A percentile compares a stretch with the other conserved stretches of the same genome.
phyloP scores from a whole-genome alignment of 2,329 filamentous ascomycete genomes.

The Alternaria gaisen region DNA sequence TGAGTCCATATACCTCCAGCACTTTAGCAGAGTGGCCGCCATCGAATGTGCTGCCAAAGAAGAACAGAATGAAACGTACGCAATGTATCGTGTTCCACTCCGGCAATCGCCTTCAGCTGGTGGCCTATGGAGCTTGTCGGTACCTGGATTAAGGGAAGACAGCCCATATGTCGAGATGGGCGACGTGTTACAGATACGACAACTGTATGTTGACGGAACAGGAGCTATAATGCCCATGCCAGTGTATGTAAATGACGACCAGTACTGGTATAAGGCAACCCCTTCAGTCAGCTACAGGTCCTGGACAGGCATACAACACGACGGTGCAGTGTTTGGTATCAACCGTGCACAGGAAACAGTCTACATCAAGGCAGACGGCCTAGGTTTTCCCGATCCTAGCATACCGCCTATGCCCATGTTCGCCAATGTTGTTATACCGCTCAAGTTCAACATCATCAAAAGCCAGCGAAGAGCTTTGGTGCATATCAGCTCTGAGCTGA shows the following conservation, averaged over 20 bases:
- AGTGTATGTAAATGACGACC: neutral
- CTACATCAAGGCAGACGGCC: constrained; percentile 29
- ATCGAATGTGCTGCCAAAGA: constrained; percentile 29
- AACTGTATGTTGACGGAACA: constrained; percentile 30
- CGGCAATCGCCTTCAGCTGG: neutral
- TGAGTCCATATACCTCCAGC: constrained; percentile 24
- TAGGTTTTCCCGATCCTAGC: constrained; percentile 9
- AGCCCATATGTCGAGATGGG: constrained; percentile 44
- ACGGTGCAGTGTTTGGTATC: constrained; percentile 33
- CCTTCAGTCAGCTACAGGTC: neutral
- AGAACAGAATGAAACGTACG: constrained; percentile 27
- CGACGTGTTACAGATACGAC: constrained; percentile 44
- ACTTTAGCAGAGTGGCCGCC: constrained; percentile 23
- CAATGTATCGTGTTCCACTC: constrained; percentile 31
- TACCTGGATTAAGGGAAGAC: constrained; percentile 46
- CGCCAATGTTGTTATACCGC: constrained; percentile 38
- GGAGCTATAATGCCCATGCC: constrained; percentile 21
- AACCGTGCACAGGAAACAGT: constrained; percentile 36
- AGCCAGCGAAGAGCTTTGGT: constrained; percentile 19
- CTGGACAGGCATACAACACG: constrained; percentile 34
- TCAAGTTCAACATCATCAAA: constrained; percentile 22
- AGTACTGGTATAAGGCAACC: neutral
- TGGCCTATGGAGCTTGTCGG: constrained; percentile 25
- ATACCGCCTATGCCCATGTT: constrained; percentile 15
- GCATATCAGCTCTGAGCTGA: constrained; percentile 16